Evolutionary conservation across 352 stramenopile genomes (phyloP).

Genomic region (Globisporangium lucens): DNA sequence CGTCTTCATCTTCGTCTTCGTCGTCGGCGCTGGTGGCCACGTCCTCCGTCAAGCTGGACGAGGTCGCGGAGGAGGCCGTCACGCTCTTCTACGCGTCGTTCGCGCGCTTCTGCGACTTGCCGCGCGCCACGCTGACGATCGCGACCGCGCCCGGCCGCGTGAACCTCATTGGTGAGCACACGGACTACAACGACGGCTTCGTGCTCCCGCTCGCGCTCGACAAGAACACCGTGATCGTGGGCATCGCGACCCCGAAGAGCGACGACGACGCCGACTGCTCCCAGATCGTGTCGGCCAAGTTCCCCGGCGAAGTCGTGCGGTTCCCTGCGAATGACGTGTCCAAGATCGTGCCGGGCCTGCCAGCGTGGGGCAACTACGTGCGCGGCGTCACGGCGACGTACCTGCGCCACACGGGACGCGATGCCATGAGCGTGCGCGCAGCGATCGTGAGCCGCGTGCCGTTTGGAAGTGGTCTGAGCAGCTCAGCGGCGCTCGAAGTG

Average conservation of each 20-base stretch:
- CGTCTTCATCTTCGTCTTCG: neutral
- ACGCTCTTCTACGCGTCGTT: slow-evolving; percentile 62
- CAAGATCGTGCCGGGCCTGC: slow-evolving; percentile 46
- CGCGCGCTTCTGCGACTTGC: slow-evolving; percentile 29
- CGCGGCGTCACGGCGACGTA: slow-evolving; percentile 93
- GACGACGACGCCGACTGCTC: slow-evolving; percentile 25
- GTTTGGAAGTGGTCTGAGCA: slow-evolving; percentile 91
- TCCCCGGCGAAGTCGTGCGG: slow-evolving; percentile 39
- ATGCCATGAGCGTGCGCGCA: slow-evolving; percentile 72
- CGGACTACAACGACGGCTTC: slow-evolving; percentile 96
- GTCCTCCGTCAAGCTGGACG: slow-evolving; percentile 22
- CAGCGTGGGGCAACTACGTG: slow-evolving; percentile 93
- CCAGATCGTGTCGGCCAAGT: slow-evolving; percentile 57
- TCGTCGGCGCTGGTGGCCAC: neutral
- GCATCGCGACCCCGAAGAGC: slow-evolving; percentile 27
- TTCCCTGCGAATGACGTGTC: slow-evolving; percentile 51
- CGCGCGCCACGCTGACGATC: slow-evolving; percentile 46
- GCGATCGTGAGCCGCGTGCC: slow-evolving; percentile 90
- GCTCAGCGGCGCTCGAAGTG: slow-evolving; percentile 91
- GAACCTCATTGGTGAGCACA: slow-evolving; percentile 97
- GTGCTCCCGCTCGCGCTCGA: slow-evolving; percentile 93
- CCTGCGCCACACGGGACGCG: slow-evolving; percentile 45
- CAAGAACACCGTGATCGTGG: slow-evolving; percentile 88
- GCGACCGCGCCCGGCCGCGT: slow-evolving; percentile 89
- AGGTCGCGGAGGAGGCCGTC: slow-evolving; percentile 49